phyloP scores from a whole-genome alignment of 768 basidiomycete species.

The Hericium alpestre region DNA sequence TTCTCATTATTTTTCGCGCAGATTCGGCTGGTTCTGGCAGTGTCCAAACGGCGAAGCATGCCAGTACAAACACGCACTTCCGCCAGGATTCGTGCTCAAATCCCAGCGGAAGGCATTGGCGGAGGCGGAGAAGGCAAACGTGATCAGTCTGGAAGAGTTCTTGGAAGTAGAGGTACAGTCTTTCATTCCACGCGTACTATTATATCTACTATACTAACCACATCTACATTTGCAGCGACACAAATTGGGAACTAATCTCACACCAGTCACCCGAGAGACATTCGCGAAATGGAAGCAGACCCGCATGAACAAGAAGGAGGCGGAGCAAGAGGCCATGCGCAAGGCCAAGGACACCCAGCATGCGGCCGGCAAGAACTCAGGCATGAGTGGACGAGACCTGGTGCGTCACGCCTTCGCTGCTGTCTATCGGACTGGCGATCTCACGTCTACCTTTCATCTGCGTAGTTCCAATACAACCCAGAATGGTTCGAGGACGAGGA shows the following conservation, averaged over 20 bases:
- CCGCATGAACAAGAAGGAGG: conserved; percentile 88
- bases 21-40: conserved; percentile 95
- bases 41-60: conserved; percentile 83
- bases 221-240: conserved; percentile 52
- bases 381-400: conserved; percentile 94
- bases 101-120: conserved; percentile 87
- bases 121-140: conserved; percentile 80
- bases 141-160: conserved; percentile 93
- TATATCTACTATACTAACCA: not conserved
- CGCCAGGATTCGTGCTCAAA: conserved; percentile 91
- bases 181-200: not conserved
- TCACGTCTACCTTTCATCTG: conserved; percentile 1
- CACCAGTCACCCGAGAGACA: conserved; percentile 84
- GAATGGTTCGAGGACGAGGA: conserved; percentile 83
- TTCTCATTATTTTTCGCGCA: conserved; percentile 14
- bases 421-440: not conserved
- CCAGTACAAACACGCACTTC: conserved; percentile 91
- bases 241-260: conserved; percentile 82
- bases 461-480: conserved; percentile 88
- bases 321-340: conserved; percentile 70
- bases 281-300: conserved; percentile 96
- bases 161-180: conserved; percentile 82
- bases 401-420: conserved; percentile 31
- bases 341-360: conserved; percentile 76
- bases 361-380: conserved; percentile 80